Evolutionary conservation across 2,329 filamentous ascomycete species (phyloP).

Genomic region (Sarocladium oryzae): DNA sequence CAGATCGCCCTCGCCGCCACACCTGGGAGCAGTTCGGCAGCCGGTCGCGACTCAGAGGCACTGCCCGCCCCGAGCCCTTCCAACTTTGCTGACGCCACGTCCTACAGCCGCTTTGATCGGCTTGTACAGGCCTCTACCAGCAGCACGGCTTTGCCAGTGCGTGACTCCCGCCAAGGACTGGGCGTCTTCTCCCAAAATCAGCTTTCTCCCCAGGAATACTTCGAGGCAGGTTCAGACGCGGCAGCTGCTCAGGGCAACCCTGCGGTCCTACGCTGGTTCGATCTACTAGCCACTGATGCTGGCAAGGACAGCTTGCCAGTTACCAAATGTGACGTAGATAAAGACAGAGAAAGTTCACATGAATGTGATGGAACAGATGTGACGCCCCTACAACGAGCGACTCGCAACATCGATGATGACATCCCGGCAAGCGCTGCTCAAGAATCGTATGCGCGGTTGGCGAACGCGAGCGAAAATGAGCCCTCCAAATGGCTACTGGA

Average conservation of each 20-base stretch:
- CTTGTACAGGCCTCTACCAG: not conserved
- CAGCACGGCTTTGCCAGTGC: conserved; percentile 2
- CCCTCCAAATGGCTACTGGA: conserved; percentile 10
- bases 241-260: conserved; percentile 18
- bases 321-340: conserved; percentile 7
- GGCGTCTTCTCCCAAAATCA: conserved; percentile 8
- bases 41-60: not conserved
- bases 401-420: conserved; percentile 15
- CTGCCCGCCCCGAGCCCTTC: not conserved
- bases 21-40: not conserved
- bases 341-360: not conserved
- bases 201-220: conserved; percentile 4
- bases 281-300: conserved; percentile 17
- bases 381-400: conserved; percentile 11
- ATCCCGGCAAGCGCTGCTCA: not conserved
- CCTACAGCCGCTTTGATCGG: not conserved
- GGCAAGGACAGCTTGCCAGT: conserved; percentile 1
- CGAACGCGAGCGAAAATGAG: not conserved
- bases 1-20: not conserved
- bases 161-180: not conserved
- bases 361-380: conserved; percentile 6
- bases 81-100: not conserved
- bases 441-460: not conserved
- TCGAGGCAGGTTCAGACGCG: conserved; percentile 15
- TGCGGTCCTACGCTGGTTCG: conserved; percentile 21